Base-by-base conservation (phyloP, 208 protist species). In the Crithidia sp. region DNA sequence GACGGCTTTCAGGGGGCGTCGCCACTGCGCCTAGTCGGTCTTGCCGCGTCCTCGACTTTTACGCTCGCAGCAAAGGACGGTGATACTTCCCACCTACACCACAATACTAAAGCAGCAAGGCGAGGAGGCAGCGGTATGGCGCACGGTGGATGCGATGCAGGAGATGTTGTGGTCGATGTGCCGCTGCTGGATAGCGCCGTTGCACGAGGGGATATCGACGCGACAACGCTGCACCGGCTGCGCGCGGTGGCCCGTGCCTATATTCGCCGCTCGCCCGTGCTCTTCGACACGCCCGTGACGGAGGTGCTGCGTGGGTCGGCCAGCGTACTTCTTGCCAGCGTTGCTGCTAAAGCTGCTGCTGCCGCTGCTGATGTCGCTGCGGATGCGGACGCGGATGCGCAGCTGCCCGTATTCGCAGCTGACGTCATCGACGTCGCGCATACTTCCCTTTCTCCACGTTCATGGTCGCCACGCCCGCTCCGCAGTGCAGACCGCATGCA, bases 171-270 rank as follows among this genome's bases (percentile, higher is more conserved):
- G 28, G 28, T 28, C 28, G 14, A 53, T 36, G 52, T 67, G 10
- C 40, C 59, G 37, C 50, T 74, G 69, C 59, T 74, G 39, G 62
- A 62, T 28, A 17, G 14, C 36, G 69, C 59, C 40, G 49, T 74
- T 16, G 69, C 69, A 13, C 57, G 69, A 0, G 69, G 69, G 1
- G 69, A 74, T 39, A 41, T 74, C n/a, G 59, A 66, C 43, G 69
- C 49, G 7, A 52, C 36, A 0, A 60, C 59, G 52, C 36, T 65
- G 47, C 57, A 59, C n/a, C 57, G 59, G n/a, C 69, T 74, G 28
- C 39, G 59, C 40, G 69, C 69, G 6, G 47, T 63, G n/a, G 69
- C 58, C 40, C 16, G 45, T 13, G 69, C 69, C 8, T 65, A 65
- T 41, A 59, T 53, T 17, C 9, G 52, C 9, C 59, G 59, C 37